Percentiles rank a stretch among this genome's conserved stretches.
Evolutionary conservation across 2,329 filamentous ascomycete genomes (phyloP).

Genomic region (Ascochyta koolunga): DNA sequence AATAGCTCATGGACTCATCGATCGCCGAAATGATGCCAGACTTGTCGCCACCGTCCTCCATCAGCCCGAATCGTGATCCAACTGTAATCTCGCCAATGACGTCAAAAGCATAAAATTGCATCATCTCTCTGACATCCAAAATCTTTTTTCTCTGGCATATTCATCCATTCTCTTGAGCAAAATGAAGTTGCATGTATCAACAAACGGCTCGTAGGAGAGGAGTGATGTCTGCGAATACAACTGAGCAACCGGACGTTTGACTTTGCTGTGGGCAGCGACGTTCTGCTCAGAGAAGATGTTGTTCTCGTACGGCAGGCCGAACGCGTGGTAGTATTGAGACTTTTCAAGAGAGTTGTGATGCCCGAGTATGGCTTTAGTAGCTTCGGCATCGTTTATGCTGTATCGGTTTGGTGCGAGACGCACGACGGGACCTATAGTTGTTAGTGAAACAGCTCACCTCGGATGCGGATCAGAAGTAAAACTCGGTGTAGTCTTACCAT

Average conservation of each 20-base stretch:
- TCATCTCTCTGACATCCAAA: conserved; percentile 52
- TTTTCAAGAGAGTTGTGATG: conserved; percentile 14
- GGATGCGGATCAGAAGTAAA: not conserved
- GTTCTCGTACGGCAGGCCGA: conserved; percentile 17
- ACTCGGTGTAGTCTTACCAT: conserved; percentile 33
- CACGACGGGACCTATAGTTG: conserved; percentile 12
- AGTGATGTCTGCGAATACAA: conserved; percentile 49
- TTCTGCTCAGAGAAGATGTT: conserved; percentile 49
- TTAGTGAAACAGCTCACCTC: not conserved
- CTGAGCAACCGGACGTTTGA: conserved; percentile 44
- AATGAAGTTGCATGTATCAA: conserved; percentile 43
- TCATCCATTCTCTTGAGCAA: conserved; percentile 42
- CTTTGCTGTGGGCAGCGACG: conserved; percentile 41
- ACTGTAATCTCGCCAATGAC: conserved; percentile 60
- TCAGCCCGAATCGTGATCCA: conserved; percentile 27
- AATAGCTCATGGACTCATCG: not conserved
- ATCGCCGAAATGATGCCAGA: conserved; percentile 6
- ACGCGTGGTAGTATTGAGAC: conserved; percentile 36
- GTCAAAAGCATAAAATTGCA: conserved; percentile 59
- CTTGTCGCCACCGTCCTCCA: conserved; percentile 21
- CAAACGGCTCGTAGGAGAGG: conserved; percentile 48
- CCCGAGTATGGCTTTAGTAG: conserved; percentile 13
- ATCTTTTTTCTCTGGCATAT: conserved; percentile 23
- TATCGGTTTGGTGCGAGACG: conserved; percentile 23
- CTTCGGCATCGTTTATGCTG: conserved; percentile 20